These are phyloP conservation scores for Aspergillus tamarii DNA, from an alignment of 2,329 filamentous ascomycete genomes.

Conservation along the genomic window DNA sequence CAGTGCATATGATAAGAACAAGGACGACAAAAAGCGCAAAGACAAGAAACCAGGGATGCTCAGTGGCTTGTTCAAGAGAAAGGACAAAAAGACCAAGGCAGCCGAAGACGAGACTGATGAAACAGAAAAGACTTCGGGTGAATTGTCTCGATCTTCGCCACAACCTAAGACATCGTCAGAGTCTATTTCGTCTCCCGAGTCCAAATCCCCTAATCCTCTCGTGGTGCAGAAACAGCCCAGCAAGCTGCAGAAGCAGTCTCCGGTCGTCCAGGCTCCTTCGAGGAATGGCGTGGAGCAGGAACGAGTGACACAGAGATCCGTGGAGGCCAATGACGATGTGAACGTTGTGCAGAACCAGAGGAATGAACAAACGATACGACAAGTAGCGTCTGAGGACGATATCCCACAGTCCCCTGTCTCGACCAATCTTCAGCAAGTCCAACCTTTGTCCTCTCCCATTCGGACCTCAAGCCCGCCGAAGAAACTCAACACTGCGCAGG, in stretches of 20 bases:
- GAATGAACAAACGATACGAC: constrained; percentile 38
- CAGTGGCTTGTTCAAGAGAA: constrained; percentile 69
- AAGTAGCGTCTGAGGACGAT: constrained; percentile 36
- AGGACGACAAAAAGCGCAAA: constrained; percentile 77
- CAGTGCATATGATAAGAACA: constrained; percentile 63
- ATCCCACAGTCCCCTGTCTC: constrained; percentile 24
- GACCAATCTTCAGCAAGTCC: constrained; percentile 24
- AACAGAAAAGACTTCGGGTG: constrained; percentile 65
- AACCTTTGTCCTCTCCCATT: constrained; percentile 24
- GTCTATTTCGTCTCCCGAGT: constrained; percentile 42
- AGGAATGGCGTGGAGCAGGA: constrained; percentile 37
- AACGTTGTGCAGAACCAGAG: constrained; percentile 24
- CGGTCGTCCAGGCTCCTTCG: constrained; percentile 41
- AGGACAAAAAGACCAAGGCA: constrained; percentile 62
- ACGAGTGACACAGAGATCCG: constrained; percentile 19
- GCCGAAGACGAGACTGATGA: constrained; percentile 51
- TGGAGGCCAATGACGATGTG: constrained; percentile 14
- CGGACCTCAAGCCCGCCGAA: constrained; percentile 28
- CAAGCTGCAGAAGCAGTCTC: constrained; percentile 72
- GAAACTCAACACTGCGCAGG: constrained; percentile 25
- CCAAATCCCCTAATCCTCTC: constrained; percentile 33
- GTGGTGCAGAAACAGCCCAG: constrained; percentile 60
- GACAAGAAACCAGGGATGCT: constrained; percentile 73
- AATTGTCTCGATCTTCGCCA: constrained; percentile 52
- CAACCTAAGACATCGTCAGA: constrained; percentile 51